These are phyloP conservation scores for Scutellaria galericulata DNA, from an alignment of 257 asterid genomes.

Conservation along the genomic window DNA sequence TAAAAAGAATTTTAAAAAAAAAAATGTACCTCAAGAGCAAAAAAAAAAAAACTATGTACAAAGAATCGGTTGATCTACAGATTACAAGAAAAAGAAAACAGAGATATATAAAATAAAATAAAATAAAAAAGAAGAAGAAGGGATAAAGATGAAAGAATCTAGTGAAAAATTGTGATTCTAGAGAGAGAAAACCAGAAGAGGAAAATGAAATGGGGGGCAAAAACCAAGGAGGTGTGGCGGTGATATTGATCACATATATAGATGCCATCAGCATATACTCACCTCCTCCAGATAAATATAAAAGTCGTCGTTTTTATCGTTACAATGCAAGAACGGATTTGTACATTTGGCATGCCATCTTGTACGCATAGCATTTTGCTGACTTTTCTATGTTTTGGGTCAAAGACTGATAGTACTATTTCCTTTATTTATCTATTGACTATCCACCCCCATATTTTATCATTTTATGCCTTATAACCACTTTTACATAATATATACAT, in stretches of 20 bases:
- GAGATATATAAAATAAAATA: not conserved
- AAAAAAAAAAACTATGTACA: constrained; percentile 19
- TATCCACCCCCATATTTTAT: no score
- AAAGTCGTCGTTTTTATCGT: no score
- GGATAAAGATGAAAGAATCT: constrained; percentile 38
- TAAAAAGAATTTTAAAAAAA: constrained; percentile 22
- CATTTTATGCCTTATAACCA: no score
- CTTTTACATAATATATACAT: no score
- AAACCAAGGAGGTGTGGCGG: constrained; percentile 35
- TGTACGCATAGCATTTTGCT: not conserved
- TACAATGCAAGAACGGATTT: not conserved
- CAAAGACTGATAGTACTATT: no score
- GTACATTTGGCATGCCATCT: constrained; percentile 1
- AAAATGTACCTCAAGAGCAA: constrained; percentile 1
- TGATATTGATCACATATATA: constrained; percentile 21
- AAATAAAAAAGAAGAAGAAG: not conserved
- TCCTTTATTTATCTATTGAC: no score
- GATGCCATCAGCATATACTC: no score
- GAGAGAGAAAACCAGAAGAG: constrained; percentile 13
- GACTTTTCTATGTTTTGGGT: not conserved
- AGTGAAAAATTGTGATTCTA: constrained; percentile 53
- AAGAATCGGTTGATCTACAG: constrained; percentile 34
- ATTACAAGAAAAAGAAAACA: not conserved
- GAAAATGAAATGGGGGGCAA: not conserved
- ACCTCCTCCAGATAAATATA: no score